These are phyloP conservation scores for Pueraria montana DNA, from an alignment of 306 rosid species.

Conservation along the genomic window DNA sequence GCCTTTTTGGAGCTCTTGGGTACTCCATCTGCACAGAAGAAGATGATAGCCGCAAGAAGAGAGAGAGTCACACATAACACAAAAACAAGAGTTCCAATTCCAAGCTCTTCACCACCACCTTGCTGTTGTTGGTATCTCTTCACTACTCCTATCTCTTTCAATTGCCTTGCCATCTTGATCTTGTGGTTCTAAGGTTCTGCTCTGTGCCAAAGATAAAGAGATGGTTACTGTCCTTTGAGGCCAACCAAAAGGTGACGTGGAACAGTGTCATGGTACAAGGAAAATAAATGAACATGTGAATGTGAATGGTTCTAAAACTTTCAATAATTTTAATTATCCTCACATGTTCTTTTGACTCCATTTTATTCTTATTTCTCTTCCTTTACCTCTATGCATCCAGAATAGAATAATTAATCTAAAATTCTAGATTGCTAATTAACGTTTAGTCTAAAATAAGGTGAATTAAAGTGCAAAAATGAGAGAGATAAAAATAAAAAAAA, in stretches of 20 bases:
- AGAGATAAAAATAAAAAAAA: no score
- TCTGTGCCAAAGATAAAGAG: constrained; percentile 5
- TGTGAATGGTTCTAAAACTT: neutral
- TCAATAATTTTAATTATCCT: neutral
- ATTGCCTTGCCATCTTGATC: constrained; percentile 62
- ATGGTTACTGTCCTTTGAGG: constrained; percentile 17
- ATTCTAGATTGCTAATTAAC: no score
- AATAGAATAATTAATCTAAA: no score
- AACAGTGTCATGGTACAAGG: constrained; percentile 30
- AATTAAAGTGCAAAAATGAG: no score
- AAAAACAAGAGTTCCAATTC: constrained; percentile 38
- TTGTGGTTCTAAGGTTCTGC: neutral
- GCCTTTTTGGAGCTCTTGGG: constrained; percentile 55
- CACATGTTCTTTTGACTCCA: neutral
- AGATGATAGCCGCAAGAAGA: constrained; percentile 60
- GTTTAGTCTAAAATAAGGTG: no score
- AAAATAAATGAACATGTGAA: neutral
- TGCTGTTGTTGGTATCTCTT: neutral
- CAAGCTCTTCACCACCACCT: constrained; percentile 46
- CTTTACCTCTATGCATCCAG: neutral
- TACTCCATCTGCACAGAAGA: constrained; percentile 75
- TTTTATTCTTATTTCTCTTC: neutral
- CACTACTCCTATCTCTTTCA: constrained; percentile 47
- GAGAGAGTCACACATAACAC: constrained; percentile 57
- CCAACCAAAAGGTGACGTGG: constrained; percentile 28